Percentiles rank a stretch among this genome's conserved stretches.
Evolutionary conservation across 257 asterid genomes (phyloP).

Genomic region (Paulownia fortunei): DNA sequence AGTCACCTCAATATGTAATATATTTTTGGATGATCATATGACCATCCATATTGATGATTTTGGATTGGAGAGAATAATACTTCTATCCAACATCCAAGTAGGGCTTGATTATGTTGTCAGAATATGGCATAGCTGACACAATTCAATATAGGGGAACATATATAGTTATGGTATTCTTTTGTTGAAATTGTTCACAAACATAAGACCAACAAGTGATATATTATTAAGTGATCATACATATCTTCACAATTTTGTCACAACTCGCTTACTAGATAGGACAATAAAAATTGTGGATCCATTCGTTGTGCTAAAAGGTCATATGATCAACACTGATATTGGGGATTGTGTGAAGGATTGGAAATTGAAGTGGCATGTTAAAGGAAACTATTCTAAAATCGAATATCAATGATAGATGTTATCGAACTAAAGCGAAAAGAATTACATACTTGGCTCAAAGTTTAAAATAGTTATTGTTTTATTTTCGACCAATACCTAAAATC

Average conservation of each 20-base stretch:
- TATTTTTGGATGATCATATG: no score
- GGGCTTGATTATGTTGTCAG: constrained; percentile 29
- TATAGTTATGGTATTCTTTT: constrained; percentile 51
- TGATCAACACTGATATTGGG: neutral
- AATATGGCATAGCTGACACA: constrained; percentile 45
- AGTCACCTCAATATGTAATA: no score
- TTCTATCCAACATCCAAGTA: no score
- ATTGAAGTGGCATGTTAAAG: constrained; percentile 28
- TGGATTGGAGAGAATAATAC: no score
- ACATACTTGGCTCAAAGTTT: neutral
- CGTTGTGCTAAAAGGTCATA: neutral
- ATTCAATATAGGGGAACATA: constrained; percentile 46
- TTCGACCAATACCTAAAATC: neutral
- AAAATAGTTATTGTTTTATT: neutral
- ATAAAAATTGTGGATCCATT: constrained; percentile 40
- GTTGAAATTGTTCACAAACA: constrained; percentile 46
- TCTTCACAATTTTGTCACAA: constrained; percentile 41
- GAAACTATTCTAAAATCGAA: neutral
- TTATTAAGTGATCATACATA: constrained; percentile 25
- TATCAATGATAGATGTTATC: neutral
- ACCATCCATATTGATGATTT: no score
- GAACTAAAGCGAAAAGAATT: neutral
- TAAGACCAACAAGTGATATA: constrained; percentile 46
- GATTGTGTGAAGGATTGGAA: constrained; percentile 1
- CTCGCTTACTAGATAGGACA: constrained; percentile 21